Evolutionary conservation across 805 yeast genomes (phyloP), one percentile per base, ranked within the genome.

Genomic region (Ogataea haglerorum): DNA sequence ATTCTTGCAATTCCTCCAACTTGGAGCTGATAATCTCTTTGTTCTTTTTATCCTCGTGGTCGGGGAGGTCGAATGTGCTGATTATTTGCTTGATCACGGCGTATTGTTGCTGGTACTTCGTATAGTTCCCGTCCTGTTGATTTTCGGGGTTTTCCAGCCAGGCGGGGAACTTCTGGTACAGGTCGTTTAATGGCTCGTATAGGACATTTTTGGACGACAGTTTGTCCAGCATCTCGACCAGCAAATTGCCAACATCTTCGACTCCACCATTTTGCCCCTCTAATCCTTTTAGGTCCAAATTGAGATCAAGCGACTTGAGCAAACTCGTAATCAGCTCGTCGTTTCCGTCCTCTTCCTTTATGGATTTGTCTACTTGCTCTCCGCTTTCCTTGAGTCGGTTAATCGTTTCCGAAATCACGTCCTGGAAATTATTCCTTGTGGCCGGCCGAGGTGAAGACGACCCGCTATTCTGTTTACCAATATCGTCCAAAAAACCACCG

Each of bases 121-220:
- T 60, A 18, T 79, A 57, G 26, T 56, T 51, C 12, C 43, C 36
- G 12, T 60, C 56, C 8, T 56, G 58, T 7, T 68, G 72, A 37
- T 68, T 67, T 47, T 84, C 72, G 6, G 58, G 49, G 34, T 73
- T 75, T 32, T 65, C 63, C 46, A 91, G 69, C 82, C 86, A 91
- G 19, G 61, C 72, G 2, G 88, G 85, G 58, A 80, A 87, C 56
- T 85, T 86, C 10, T 68, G 64, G 48, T 81, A 77, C 58, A 90
- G 71, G 45, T 88, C 95, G 54, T 82, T 84, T 64, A 91, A 73
- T 2, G 98, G 96, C 51, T 84, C 95, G 57, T 86, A 90, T 27
- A 91, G 70, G 15, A 90, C 85, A 42, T 82, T 90, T 56, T 89
- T 91, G 5, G 93, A 78, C 6, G 93, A 77, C 59, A 91, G 72